A percentile compares a stretch with the other conserved stretches of the same genome.
phyloP scores from a whole-genome alignment of 1,284 basidiomycete species.

The Neonothopanus nambi region DNA sequence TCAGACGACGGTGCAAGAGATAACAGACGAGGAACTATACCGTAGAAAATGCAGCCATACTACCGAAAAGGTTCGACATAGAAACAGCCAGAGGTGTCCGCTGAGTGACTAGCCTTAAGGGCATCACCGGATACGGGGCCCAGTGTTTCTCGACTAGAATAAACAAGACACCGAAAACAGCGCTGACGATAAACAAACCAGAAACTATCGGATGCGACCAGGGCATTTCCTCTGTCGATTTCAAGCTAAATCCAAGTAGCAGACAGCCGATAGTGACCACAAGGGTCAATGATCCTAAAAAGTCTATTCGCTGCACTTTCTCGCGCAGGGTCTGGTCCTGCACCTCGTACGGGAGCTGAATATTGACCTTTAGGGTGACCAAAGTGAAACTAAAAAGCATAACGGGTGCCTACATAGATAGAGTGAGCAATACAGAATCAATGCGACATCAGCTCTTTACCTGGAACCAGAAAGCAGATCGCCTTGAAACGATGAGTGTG shows the following conservation, averaged over 20 bases:
- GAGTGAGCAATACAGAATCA: constrained; percentile 14
- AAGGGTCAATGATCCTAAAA: constrained; percentile 77
- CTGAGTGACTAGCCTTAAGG: constrained; percentile 72
- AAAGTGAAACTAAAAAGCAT: constrained; percentile 68
- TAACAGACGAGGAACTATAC: constrained; percentile 44
- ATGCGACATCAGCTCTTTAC: constrained; percentile 30
- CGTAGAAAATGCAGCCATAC: constrained; percentile 78
- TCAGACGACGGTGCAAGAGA: constrained; percentile 14
- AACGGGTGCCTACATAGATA: constrained; percentile 62
- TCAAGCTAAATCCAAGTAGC: constrained; percentile 77
- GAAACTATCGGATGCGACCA: constrained; percentile 75
- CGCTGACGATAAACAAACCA: constrained; percentile 61
- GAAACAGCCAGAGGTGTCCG: constrained; percentile 81
- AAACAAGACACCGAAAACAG: constrained; percentile 59
- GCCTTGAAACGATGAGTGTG: constrained; percentile 44
- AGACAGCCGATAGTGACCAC: constrained; percentile 73
- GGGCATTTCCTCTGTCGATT: constrained; percentile 77
- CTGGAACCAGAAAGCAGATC: constrained; percentile 69
- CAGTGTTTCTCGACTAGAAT: constrained; percentile 72
- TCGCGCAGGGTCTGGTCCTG: constrained; percentile 57
- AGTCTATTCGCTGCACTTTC: constrained; percentile 80
- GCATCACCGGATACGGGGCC: constrained; percentile 84
- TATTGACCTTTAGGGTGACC: constrained; percentile 75
- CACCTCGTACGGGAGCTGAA: constrained; percentile 59
- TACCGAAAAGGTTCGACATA: constrained; percentile 76